Evolutionary conservation across 441 rosid genomes (phyloP).

Genomic region (Mallotus repandus): DNA sequence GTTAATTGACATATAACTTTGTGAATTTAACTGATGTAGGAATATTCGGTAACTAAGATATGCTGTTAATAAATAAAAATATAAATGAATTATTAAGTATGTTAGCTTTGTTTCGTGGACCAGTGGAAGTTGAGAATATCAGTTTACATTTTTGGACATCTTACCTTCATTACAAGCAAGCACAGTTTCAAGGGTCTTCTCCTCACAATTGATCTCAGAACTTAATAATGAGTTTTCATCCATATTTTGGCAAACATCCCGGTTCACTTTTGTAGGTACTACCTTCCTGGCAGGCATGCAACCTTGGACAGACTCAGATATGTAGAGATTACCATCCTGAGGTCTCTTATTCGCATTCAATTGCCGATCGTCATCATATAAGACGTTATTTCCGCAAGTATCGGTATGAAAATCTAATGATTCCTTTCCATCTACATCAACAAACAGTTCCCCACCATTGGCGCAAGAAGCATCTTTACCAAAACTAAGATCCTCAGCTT

Average conservation of each 20-base stretch:
- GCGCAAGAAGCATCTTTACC: conserved; percentile 24
- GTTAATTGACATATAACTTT: conserved; percentile 5
- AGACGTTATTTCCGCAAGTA: conserved; percentile 23
- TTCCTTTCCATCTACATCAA: conserved; percentile 20
- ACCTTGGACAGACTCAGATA: conserved; percentile 31
- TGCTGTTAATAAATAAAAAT: conserved; percentile 10
- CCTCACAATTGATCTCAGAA: conserved; percentile 20
- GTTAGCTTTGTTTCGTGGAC: neutral
- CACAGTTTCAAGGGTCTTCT: conserved; percentile 25
- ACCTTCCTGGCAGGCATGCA: conserved; percentile 25
- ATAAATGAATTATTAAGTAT: neutral
- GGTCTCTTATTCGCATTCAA: conserved; percentile 24
- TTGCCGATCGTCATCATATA: conserved; percentile 31
- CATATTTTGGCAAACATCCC: conserved; percentile 26
- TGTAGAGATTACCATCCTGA: conserved; percentile 26
- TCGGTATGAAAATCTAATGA: conserved; percentile 30
- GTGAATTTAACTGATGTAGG: conserved; percentile 12
- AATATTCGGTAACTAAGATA: conserved; percentile 1
- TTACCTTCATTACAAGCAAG: conserved; percentile 46
- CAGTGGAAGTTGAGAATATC: conserved; percentile 1
- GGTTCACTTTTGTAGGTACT: conserved; percentile 26
- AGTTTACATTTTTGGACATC: neutral
- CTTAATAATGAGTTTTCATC: conserved; percentile 25
- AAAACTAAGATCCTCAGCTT: conserved; percentile 32
- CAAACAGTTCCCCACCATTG: conserved; percentile 26